These are phyloP conservation scores for Grosmannia clavigera DNA, from an alignment of 2,329 filamentous ascomycete species.

Conservation along the genomic window DNA sequence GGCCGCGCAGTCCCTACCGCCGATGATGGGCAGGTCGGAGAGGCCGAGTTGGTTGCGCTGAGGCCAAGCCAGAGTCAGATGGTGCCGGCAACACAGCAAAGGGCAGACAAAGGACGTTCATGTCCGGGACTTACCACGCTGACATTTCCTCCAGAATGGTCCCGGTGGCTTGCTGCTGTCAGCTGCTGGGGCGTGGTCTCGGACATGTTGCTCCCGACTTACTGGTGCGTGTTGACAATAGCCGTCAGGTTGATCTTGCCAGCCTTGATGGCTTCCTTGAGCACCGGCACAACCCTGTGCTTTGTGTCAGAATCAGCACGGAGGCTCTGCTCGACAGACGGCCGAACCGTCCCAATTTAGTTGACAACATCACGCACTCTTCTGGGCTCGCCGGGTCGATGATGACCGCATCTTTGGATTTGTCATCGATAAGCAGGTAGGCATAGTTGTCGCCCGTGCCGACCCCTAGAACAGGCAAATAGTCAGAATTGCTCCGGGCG, in stretches of 20 bases:
- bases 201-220: slow-evolving; percentile 21
- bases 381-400: slow-evolving; percentile 70
- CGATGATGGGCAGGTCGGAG: slow-evolving; percentile 62
- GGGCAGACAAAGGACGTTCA: background rate
- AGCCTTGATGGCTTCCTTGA: slow-evolving; percentile 60
- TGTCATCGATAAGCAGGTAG: slow-evolving; percentile 68
- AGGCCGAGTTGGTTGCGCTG: slow-evolving; percentile 35
- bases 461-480: background rate
- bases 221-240: slow-evolving; percentile 98
- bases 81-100: background rate
- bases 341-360: background rate
- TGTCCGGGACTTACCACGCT: slow-evolving; percentile 46
- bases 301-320: background rate
- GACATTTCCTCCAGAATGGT: slow-evolving; percentile 86
- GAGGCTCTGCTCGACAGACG: background rate
- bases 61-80: background rate
- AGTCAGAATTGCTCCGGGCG: slow-evolving; percentile 43
- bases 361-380: slow-evolving; percentile 44
- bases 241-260: slow-evolving; percentile 71
- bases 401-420: slow-evolving; percentile 64
- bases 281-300: slow-evolving; percentile 42
- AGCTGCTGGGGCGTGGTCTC: background rate
- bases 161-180: slow-evolving; percentile 58
- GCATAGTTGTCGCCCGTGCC: slow-evolving; percentile 74
- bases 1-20: slow-evolving; percentile 65